Base-by-base conservation (phyloP, 257 asterid genomes). In the Euphrasia confusa region DNA sequence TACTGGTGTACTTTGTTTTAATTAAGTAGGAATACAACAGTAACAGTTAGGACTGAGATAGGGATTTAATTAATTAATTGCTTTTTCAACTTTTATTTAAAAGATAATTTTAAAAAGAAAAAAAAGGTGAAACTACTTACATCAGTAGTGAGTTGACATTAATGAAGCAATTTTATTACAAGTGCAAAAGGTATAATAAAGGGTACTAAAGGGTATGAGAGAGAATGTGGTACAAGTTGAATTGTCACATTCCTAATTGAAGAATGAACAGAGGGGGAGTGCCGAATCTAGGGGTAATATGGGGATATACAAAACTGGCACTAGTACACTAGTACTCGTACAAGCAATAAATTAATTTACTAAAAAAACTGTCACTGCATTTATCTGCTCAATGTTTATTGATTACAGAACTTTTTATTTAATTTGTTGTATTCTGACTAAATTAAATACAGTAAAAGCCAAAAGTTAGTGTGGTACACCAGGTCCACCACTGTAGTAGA, bases 141-240 rank as follows among this genome's bases (percentile, higher is more conserved):
- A 30, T 4, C 0, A 30, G 5, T 30, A 2, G 5, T 30, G 33
- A 30, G 33, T 30, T 30, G 33, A 68, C 50, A 13, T 47, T 67
- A 52, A 21, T 50, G 18, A 42, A 7, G 48, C 10, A 12, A 9
- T 42, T 7, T 42, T 42, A 42, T 7, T 42, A 7, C n/a, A 42
- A 12, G 48, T 42, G 48, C 13, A 7, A 7, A 42, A 12, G n/a
- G 48, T 7, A 42, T 7, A 42, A 42, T 42, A 42, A 42, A 42
- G 8, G 2, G n/a, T 2, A 47, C 13, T 14, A 0, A 47, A 11
- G 4, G 14, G n/a, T 13, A 4, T 48, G 54, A 53, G 26, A 61
- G 66, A 66, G 70, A 72, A 49, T 63, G 71, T 69, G 78, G 47
- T 42, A 69, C 2, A 54, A 32, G 30, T 66, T 61, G 77, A 66